Evolutionary conservation across 441 rosid species (phyloP).

Genomic region (Biscutella laevigata): DNA sequence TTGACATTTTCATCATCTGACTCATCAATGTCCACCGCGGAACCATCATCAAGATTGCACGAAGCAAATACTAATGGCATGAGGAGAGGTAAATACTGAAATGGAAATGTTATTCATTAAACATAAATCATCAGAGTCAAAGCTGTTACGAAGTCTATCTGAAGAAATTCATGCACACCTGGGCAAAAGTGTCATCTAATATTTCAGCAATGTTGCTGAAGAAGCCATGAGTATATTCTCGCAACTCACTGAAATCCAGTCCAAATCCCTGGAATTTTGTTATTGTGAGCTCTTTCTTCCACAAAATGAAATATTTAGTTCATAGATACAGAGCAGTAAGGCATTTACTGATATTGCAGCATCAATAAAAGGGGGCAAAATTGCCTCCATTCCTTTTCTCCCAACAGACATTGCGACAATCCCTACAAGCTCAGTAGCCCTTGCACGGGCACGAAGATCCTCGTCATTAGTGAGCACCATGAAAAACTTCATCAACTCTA

Average conservation of each 20-base stretch:
- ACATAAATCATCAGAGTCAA: neutral
- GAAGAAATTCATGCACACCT: constrained; percentile 41
- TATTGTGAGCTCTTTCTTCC: constrained; percentile 9
- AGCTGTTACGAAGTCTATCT: constrained; percentile 1
- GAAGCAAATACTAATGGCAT: constrained; percentile 84
- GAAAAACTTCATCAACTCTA: constrained; percentile 82
- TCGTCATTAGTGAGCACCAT: constrained; percentile 88
- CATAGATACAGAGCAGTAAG: constrained; percentile 14
- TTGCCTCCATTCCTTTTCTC: constrained; percentile 69
- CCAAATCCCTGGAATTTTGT: constrained; percentile 62
- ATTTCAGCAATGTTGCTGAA: constrained; percentile 96
- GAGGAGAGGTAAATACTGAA: constrained; percentile 86
- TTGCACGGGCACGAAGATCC: constrained; percentile 90
- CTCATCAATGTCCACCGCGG: constrained; percentile 85
- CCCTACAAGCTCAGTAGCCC: constrained; percentile 99
- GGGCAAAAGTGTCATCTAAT: constrained; percentile 73
- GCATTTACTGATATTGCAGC: constrained; percentile 83
- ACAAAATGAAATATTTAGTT: neutral
- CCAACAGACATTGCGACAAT: constrained; percentile 97
- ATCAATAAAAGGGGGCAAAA: constrained; percentile 80
- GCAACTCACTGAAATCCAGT: constrained; percentile 89
- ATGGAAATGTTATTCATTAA: too few species aligned
- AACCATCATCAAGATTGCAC: constrained; percentile 99
- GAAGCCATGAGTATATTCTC: constrained; percentile 97
- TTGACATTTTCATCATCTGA: constrained; percentile 80